Percentiles rank a stretch among this genome's conserved stretches.
Evolutionary conservation across 192 early-diverging fungal genomes (phyloP).

Genomic region (Entomortierella beljakovae): DNA sequence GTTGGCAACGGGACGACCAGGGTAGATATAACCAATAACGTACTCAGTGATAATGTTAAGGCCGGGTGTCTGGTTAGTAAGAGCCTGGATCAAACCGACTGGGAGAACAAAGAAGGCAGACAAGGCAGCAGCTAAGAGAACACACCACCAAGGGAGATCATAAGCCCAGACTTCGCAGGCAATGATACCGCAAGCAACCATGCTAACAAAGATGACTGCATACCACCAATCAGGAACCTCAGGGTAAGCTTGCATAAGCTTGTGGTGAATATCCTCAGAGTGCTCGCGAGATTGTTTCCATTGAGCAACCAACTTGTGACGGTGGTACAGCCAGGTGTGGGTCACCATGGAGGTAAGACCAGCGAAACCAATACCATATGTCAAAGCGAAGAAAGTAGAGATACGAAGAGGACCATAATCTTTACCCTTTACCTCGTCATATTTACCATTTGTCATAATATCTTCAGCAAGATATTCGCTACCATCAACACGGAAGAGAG

Average conservation of each 20-base stretch:
- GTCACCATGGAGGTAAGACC: conserved; percentile 49
- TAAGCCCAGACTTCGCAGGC: conserved; percentile 42
- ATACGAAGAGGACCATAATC: conserved; percentile 63
- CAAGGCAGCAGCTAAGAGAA: conserved; percentile 57
- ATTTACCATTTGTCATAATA: conserved; percentile 43
- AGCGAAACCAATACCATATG: conserved; percentile 64
- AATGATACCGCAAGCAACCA: conserved; percentile 49
- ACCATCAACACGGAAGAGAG: conserved; percentile 50
- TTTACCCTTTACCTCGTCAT: conserved; percentile 57
- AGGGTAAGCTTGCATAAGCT: conserved; percentile 74
- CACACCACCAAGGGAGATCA: conserved; percentile 63
- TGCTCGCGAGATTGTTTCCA: conserved; percentile 53
- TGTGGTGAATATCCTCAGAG: conserved; percentile 69
- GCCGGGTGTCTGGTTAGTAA: conserved; percentile 64
- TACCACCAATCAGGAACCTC: too few relatives aligned
- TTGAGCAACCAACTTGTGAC: conserved; percentile 63
- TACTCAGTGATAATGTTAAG: conserved; percentile 71
- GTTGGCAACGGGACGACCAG: conserved; percentile 63
- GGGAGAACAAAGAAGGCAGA: conserved; percentile 61
- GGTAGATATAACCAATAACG: too few relatives aligned
- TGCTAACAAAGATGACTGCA: conserved; percentile 48
- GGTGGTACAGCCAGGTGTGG: conserved; percentile 72
- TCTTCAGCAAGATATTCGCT: conserved; percentile 25
- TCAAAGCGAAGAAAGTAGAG: too few relatives aligned
- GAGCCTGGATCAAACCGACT: conserved; percentile 67